phyloP scores from a whole-genome alignment of 192 early-diverging fungal genomes.

The Geranomyces variabilis region DNA sequence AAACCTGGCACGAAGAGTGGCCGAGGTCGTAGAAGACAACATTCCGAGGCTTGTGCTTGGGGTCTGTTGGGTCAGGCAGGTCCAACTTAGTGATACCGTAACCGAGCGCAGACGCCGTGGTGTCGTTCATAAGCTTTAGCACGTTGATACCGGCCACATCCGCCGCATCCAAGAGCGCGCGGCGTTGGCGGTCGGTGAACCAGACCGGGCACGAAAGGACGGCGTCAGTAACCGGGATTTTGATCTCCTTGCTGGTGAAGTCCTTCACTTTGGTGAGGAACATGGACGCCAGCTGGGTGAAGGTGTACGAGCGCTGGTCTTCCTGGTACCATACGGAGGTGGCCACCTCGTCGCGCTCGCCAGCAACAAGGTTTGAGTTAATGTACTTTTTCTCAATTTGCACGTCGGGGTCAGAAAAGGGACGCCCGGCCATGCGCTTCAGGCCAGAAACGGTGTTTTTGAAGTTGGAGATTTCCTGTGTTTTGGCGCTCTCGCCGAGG shows the following conservation, averaged over 20 bases:
- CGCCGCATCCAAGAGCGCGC: constrained; percentile 84
- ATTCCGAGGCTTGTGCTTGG: constrained; percentile 80
- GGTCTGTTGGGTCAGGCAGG: constrained; percentile 76
- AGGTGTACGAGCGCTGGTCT: constrained; percentile 77
- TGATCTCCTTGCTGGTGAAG: constrained; percentile 81
- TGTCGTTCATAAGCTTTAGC: constrained; percentile 91
- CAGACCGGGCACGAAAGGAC: constrained; percentile 93
- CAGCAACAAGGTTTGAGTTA: constrained; percentile 79
- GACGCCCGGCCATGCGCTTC: constrained; percentile 91
- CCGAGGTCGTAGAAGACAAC: constrained; percentile 95
- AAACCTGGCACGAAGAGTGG: constrained; percentile 83
- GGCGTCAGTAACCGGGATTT: constrained; percentile 83
- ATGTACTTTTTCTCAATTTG: constrained; percentile 82
- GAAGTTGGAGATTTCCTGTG: constrained; percentile 91
- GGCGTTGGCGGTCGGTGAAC: constrained; percentile 93
- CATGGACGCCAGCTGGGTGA: constrained; percentile 90
- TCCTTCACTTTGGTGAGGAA: constrained; percentile 92
- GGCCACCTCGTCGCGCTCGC: constrained; percentile 76
- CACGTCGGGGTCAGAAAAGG: constrained; percentile 83
- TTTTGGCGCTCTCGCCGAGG: constrained; percentile 94
- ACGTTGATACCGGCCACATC: constrained; percentile 88
- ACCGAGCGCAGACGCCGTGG: constrained; percentile 88
- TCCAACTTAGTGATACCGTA: constrained; percentile 99
- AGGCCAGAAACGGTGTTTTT: constrained; percentile 90
- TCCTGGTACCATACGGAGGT: constrained; percentile 82